Percentiles rank a stretch among this genome's conserved stretches.
phyloP scores from a whole-genome alignment of 208 protist species.

The Leishmania arabica region DNA sequence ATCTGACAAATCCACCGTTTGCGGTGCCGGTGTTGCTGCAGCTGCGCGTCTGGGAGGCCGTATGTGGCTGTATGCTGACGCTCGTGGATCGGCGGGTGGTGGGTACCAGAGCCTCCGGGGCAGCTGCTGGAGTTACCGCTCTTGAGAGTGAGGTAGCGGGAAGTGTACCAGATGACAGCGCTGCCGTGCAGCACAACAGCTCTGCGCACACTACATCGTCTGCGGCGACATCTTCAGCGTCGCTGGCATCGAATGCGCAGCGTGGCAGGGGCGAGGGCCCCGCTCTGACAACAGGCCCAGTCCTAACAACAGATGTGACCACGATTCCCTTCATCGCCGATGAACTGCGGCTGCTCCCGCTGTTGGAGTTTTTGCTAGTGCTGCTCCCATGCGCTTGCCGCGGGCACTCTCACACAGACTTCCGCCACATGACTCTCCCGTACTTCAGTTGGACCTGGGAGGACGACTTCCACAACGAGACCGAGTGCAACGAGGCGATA shows the following conservation, averaged over 20 bases:
- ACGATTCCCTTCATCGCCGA: slow-evolving; percentile 63
- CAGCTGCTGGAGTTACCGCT: neutral
- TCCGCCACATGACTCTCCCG: slow-evolving; percentile 57
- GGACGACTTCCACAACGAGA: slow-evolving; percentile 83
- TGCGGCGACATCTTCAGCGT: neutral
- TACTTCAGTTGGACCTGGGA: slow-evolving; percentile 81
- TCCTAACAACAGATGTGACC: slow-evolving; percentile 38
- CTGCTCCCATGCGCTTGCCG: slow-evolving; percentile 44
- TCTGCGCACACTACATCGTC: neutral
- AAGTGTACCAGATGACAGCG: neutral
- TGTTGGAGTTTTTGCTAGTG: slow-evolving; percentile 75
- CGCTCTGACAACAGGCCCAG: slow-evolving; percentile 9
- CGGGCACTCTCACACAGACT: slow-evolving; percentile 42
- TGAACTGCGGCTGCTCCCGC: slow-evolving; percentile 54
- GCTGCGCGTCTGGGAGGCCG: slow-evolving; percentile 24
- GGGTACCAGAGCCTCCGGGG: neutral
- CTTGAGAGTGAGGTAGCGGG: neutral
- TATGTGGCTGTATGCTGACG: slow-evolving; percentile 37
- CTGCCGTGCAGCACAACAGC: neutral
- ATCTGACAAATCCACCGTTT: slow-evolving; percentile 28
- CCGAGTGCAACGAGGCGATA: slow-evolving; percentile 59
- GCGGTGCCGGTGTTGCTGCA: slow-evolving; percentile 30
- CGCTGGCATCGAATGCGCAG: neutral
- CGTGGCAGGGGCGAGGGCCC: neutral
- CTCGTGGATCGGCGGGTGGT: slow-evolving; percentile 19